A percentile compares a stretch with the other conserved stretches of the same genome.
phyloP scores from a whole-genome alignment of 2,329 filamentous ascomycete genomes.

The Aspergillus niger region DNA sequence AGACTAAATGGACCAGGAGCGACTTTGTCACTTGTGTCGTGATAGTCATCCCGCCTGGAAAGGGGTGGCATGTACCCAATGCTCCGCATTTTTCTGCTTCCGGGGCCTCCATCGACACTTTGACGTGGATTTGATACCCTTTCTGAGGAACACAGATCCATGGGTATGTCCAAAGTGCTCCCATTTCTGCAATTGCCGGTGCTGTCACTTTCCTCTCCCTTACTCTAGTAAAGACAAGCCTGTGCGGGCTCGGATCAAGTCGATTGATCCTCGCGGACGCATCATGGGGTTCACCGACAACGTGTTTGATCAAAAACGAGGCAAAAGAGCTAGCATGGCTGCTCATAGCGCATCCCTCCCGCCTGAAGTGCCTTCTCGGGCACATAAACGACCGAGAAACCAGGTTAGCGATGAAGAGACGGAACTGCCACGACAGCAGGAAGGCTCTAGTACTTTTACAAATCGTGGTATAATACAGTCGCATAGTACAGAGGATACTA shows the following conservation, averaged over 20 bases:
- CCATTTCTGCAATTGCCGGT: constrained; percentile 39
- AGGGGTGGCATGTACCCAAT: constrained; percentile 34
- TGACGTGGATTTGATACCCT: constrained; percentile 34
- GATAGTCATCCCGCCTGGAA: constrained; percentile 41
- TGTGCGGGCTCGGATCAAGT: constrained; percentile 35
- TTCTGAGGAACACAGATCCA: constrained; percentile 31
- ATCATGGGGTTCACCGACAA: constrained; percentile 41
- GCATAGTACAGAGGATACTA: not conserved
- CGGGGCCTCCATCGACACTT: constrained; percentile 41
- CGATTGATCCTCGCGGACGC: constrained; percentile 35
- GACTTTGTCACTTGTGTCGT: constrained; percentile 39
- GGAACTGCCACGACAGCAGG: not conserved
- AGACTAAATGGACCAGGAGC: constrained; percentile 25
- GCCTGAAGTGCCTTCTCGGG: not conserved
- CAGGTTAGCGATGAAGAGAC: not conserved
- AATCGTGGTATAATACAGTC: not conserved
- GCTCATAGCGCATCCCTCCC: constrained; percentile 10
- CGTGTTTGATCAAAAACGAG: constrained; percentile 41
- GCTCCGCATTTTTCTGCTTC: constrained; percentile 40
- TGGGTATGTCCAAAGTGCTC: constrained; percentile 40
- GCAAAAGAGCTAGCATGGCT: constrained; percentile 18
- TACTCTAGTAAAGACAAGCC: constrained; percentile 40
- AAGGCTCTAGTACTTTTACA: not conserved
- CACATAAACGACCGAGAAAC: constrained; percentile 14
- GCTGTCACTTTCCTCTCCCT: constrained; percentile 37